Evolutionary conservation across 2,329 filamentous ascomycete species (phyloP), one percentile per base, ranked within the genome.

Genomic region (Whalleya microplaca): DNA sequence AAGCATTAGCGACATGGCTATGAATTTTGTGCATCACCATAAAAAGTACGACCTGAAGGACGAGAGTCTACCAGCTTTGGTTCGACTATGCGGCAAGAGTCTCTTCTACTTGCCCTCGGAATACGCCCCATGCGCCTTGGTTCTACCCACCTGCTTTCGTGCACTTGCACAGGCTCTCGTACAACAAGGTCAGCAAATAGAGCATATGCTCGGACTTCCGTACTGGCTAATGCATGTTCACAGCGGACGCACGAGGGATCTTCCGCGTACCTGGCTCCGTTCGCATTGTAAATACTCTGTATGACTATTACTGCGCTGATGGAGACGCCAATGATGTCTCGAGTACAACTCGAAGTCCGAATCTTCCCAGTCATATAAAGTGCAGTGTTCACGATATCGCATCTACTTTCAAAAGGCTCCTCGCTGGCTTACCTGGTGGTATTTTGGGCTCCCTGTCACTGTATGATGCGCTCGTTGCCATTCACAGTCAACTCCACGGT

Each of bases 81-180:
- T 88, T 18, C 79, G 84, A 10, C 70, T 89, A 27, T 86, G 84
- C 61, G 86, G 87, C 40, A 84, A 84, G 67, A 87, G 84, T 66
- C 72, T 83, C 27, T 72, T 90, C 46, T 83, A 85, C 63, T 73
- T 90, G 8, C 85, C 86, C 0, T 62, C 75, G 2, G 84, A 86
- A 51, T 84, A 87, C 63, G 76, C 84, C 2, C 79, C 84, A 1
- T 77, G 80, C 18, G 79, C 80, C 21, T 72, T 90, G 21, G 73
- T 82, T 18, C 72, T 90, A 27, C 87, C 87, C 8, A 88, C 86
- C 3, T 88, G 86, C 62, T 78, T 90, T 47, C 84, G 86, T 44
- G 86, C 87, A 9, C 85, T 84, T 8, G 85, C 83, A n/a, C 84
- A 88, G 61, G 80, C 85, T 67, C 77, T 90, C 9, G 76, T 85